Conservation (phyloP, 2,329 filamentous ascomycete species). For the Sporothrix variecibatus region DNA sequence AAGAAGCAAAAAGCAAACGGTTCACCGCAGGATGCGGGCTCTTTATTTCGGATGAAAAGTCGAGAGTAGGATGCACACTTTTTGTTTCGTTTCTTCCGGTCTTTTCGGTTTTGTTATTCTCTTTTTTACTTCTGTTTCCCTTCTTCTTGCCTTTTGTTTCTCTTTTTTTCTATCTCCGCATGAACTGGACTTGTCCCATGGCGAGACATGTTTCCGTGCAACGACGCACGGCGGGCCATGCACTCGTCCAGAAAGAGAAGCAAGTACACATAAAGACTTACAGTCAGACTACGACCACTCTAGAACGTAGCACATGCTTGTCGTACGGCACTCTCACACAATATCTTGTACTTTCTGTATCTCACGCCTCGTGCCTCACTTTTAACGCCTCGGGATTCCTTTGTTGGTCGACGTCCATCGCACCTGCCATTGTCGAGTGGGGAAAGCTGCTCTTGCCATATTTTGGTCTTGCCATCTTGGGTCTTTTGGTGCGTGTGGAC, state of each 20-base stretch:
- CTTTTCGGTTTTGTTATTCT: background rate
- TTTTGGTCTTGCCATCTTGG: background rate
- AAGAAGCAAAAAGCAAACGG: background rate
- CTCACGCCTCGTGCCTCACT: conserved; percentile 4
- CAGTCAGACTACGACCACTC: no score
- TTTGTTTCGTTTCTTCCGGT: conserved; percentile 5
- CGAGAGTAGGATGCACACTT: background rate
- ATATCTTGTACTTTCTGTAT: background rate
- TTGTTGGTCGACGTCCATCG: background rate
- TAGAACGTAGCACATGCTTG: background rate
- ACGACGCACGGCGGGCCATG: conserved; percentile 3
- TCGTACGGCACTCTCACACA: background rate
- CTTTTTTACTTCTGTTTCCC: background rate
- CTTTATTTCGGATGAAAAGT: conserved; percentile 13
- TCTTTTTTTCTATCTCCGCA: background rate
- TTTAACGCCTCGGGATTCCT: background rate
- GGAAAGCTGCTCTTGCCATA: conserved; percentile 11
- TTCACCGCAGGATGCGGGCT: background rate
- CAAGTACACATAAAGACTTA: no score
- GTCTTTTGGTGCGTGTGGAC: background rate
- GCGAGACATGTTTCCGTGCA: conserved; percentile 10
- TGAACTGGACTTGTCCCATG: background rate
- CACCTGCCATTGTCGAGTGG: conserved; percentile 13
- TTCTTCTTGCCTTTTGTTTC: background rate
- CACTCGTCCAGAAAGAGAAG: conserved; percentile 8